A percentile compares a stretch with the other conserved stretches of the same genome.
These are phyloP conservation scores for Limtongozyma cylindracea DNA, from an alignment of 805 yeast species.

Conservation along the genomic window DNA sequence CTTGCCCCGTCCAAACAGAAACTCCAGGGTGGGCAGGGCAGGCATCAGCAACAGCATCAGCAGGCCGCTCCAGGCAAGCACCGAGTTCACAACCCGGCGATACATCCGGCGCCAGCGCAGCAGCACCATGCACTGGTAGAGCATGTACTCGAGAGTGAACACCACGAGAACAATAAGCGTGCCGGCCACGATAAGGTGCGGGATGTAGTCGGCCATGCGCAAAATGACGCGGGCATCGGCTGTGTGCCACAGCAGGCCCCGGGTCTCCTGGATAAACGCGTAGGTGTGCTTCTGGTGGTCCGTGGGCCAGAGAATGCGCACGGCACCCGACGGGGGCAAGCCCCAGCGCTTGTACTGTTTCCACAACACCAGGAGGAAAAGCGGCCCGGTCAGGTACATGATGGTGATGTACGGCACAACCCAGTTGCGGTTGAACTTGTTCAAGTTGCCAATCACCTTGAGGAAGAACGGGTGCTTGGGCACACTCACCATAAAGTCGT, in stretches of 20 bases:
- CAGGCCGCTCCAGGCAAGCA: no score
- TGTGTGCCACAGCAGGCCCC: slow-evolving; percentile 84
- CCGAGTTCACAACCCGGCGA: no score
- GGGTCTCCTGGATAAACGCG: slow-evolving; percentile 49
- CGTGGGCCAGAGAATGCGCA: slow-evolving; percentile 43
- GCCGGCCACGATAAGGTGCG: no score
- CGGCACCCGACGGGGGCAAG: slow-evolving; percentile 35
- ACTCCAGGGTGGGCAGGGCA: no score
- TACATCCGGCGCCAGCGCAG: no score
- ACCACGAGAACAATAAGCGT: no score
- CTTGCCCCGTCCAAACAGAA: no score
- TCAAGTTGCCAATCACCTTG: slow-evolving; percentile 38
- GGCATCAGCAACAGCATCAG: no score
- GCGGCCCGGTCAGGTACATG: slow-evolving; percentile 85
- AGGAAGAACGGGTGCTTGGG: slow-evolving; percentile 72
- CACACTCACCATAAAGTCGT: slow-evolving; percentile 79
- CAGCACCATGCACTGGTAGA: no score
- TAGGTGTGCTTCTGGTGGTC: slow-evolving; percentile 38
- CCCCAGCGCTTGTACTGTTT: slow-evolving; percentile 71
- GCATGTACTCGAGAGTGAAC: no score
- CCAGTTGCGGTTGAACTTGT: slow-evolving; percentile 42
- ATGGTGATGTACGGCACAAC: slow-evolving; percentile 73
- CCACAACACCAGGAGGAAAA: slow-evolving; percentile 70
- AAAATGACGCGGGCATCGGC: no score
- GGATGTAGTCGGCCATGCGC: no score